These are phyloP conservation scores for Rusavskia elegans DNA, from an alignment of 495 filamentous ascomycete species.

Conservation along the genomic window DNA sequence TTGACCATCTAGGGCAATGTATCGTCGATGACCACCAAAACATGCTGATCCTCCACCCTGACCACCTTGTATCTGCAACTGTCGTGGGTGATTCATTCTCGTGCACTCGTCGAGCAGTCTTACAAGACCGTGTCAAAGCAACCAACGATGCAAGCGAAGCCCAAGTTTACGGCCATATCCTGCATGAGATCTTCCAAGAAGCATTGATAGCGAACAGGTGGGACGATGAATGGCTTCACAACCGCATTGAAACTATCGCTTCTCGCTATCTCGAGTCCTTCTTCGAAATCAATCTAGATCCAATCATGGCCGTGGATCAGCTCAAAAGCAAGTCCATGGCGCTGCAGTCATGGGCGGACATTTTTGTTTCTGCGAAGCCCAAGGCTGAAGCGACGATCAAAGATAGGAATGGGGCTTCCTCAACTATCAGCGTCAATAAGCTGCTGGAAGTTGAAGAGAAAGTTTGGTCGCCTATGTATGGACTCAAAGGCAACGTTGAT, in stretches of 20 bases:
- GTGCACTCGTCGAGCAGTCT: slow-evolving; percentile 74
- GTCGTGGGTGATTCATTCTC: slow-evolving; percentile 86
- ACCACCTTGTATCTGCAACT: slow-evolving; percentile 87
- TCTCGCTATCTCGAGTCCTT: slow-evolving; percentile 67
- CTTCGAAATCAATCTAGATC: slow-evolving; percentile 63
- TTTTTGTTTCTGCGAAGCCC: slow-evolving; percentile 59
- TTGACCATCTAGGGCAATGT: slow-evolving; percentile 45
- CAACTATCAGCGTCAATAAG: slow-evolving; percentile 76
- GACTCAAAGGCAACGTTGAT: slow-evolving; percentile 93
- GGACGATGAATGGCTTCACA: slow-evolving; percentile 47
- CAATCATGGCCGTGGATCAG: slow-evolving; percentile 55
- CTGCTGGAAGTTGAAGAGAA: slow-evolving; percentile 94
- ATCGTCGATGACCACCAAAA: slow-evolving; percentile 65
- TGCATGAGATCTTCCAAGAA: slow-evolving; percentile 90
- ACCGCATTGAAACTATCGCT: slow-evolving; percentile 47
- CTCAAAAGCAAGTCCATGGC: slow-evolving; percentile 63
- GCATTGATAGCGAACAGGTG: slow-evolving; percentile 73
- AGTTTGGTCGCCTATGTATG: slow-evolving; percentile 93
- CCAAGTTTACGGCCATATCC: slow-evolving; percentile 74
- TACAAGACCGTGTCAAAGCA: slow-evolving; percentile 86
- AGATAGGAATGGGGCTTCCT: slow-evolving; percentile 55
- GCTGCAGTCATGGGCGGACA: slow-evolving; percentile 64
- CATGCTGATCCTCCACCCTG: slow-evolving; percentile 85
- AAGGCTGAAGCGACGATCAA: slow-evolving; percentile 60
- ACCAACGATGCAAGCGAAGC: slow-evolving; percentile 59